Base-by-base conservation (phyloP, 164 flowering plant genomes). In the Echeveria elegans region DNA sequence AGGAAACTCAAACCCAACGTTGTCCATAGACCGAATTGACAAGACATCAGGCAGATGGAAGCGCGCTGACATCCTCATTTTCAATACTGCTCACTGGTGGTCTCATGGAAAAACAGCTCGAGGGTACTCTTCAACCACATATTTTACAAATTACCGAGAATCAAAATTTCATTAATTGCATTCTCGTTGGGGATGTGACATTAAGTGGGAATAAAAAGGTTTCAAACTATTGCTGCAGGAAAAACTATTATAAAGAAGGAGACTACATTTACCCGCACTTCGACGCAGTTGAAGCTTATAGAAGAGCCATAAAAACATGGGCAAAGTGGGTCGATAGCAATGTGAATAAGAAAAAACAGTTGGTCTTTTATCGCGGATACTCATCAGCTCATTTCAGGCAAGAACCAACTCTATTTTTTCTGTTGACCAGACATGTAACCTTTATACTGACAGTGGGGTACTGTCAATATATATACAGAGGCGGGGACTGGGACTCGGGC, bases 21-120 rank as follows among this genome's bases (percentile, higher is more conserved):
- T 93, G 45, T 80, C 90, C 7, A 87, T 90, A 37, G 98, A 93
- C 71, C 74, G 52, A 64, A 90, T 90, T 28, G 98, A 93, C 81
- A 88, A 87, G 77, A 72, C 90, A 53, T 63, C 89, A 29, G 60
- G 52, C 30, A 79, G 86, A 63, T 93, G 98, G 98, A 86, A 76
- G 72, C 76, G 75, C 50, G 96, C 90, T 64, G 89, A 93, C 70
- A 93, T 93, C 74, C 88, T 93, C 40, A 81, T 92, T 47, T 90
- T 92, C 73, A 92, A 90, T 72, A 88, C 96, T 48, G 98, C 96
- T 24, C 98, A 92, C 70, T 92, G 98, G 98, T 92, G 96, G 96
- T 77, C 88, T 75, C 98, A 90, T 77, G 93, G 96, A 76, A 93
- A 90, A 75, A 93, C 96, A 70, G 81, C 96, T 59, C 80, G 93